phyloP scores from a whole-genome alignment of 148 eudicot genomes.

The Rhododendron simsii region DNA sequence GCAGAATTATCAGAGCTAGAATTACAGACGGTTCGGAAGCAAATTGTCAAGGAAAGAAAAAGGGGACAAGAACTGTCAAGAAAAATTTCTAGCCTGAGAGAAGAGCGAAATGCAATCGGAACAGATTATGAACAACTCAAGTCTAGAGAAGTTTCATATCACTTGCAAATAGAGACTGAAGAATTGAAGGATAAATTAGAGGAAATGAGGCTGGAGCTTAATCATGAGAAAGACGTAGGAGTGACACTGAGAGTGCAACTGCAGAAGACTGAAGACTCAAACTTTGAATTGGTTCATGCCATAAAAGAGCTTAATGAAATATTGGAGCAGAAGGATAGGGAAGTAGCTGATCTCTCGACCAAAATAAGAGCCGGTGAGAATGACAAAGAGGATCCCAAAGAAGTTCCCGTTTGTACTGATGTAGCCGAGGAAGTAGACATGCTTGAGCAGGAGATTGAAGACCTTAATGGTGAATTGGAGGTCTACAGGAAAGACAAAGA shows the following conservation, averaged over 20 bases:
- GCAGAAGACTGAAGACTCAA: constrained; percentile 81
- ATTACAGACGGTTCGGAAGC: constrained; percentile 74
- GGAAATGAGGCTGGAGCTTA: constrained; percentile 43
- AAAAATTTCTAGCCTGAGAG: constrained; percentile 45
- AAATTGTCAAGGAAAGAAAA: constrained; percentile 69
- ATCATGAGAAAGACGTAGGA: constrained; percentile 47
- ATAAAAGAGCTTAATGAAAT: constrained; percentile 67
- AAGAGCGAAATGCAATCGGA: constrained; percentile 60
- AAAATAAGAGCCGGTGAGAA: constrained; percentile 27
- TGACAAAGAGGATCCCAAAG: constrained; percentile 23
- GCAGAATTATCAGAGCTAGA: constrained; percentile 76
- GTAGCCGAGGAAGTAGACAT: constrained; percentile 30
- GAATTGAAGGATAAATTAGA: constrained; percentile 28
- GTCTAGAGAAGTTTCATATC: constrained; percentile 28
- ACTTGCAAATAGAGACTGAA: constrained; percentile 22
- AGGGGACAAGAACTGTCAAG: constrained; percentile 63
- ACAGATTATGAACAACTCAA: constrained; percentile 49
- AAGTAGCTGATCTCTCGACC: constrained; percentile 42
- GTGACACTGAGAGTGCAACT: constrained; percentile 46
- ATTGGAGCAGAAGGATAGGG: constrained; percentile 51
- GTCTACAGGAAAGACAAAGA: constrained; percentile 41
- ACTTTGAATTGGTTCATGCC: constrained; percentile 67
- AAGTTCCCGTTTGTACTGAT: constrained; percentile 15
- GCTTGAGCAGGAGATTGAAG: constrained; percentile 39
- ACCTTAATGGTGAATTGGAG: constrained; percentile 56